Evolutionary conservation across 495 filamentous ascomycete species (phyloP).

Genomic region (Aspergillus funiculosus): DNA sequence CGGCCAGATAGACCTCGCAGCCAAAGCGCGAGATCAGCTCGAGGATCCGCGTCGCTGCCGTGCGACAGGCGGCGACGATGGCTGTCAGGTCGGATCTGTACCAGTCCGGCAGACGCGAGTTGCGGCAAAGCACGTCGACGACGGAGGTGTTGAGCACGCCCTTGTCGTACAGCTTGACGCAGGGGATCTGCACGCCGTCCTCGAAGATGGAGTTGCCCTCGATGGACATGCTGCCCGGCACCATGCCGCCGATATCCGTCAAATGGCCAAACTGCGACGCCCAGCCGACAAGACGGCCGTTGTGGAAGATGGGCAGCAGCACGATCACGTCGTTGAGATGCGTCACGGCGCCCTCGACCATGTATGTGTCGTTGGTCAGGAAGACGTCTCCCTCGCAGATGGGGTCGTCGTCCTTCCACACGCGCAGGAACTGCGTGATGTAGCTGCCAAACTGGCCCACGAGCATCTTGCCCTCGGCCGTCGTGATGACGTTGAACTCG

Average conservation of each 20-base stretch:
- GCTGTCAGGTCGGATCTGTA: constrained; percentile 45
- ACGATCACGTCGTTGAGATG: constrained; percentile 47
- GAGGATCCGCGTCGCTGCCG: constrained; percentile 36
- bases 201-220: constrained; percentile 47
- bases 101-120: constrained; percentile 47
- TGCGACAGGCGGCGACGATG: constrained; percentile 43
- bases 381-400: constrained; percentile 48
- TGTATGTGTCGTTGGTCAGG: constrained; percentile 48
- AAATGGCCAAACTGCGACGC: constrained; percentile 49
- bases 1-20: constrained; percentile 36
- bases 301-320: constrained; percentile 41
- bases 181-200: constrained; percentile 48
- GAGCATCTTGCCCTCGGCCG: constrained; percentile 43
- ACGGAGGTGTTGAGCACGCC: constrained; percentile 41
- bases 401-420: constrained; percentile 37
- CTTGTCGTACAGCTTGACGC: constrained; percentile 41
- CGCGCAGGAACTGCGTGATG: constrained; percentile 42
- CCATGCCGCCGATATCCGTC: constrained; percentile 47
- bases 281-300: constrained; percentile 40
- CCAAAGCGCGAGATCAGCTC: constrained; percentile 45
- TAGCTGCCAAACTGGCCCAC: constrained; percentile 49
- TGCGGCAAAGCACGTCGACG: constrained; percentile 42
- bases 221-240: constrained; percentile 49
- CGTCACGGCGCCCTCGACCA: constrained; percentile 43
- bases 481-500: constrained; percentile 49